Base-by-base conservation (phyloP, 2,329 filamentous ascomycete genomes). In the Leptographium wingfieldii region DNA sequence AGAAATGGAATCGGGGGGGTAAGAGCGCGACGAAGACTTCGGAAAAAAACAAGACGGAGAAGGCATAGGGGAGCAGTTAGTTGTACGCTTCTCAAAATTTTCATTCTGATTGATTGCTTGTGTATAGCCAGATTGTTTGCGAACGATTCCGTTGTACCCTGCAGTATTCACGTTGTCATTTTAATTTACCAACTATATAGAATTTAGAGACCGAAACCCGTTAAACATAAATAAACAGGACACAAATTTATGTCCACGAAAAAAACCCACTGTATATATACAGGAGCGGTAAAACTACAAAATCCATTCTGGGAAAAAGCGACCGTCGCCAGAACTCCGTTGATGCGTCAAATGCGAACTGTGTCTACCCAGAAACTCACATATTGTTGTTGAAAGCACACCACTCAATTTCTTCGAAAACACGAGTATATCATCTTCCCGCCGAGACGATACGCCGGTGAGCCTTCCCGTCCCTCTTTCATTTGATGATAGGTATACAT, bases 311-410 rank as follows among this genome's bases (percentile, higher is more conserved):
- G 1, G 19, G 22, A 19, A 19, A 46, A 46, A 46, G 7, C 43
- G 19, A 46, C 19, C 43, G 12, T n/a, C 43, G 19, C 48, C 48
- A 14, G 27, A 51, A 51, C 48, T 51, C 48, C 48, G 27, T 51
- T 27, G 25, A 29, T 51, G 48, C 25, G 22, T 27, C 11, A 29
- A 29, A 55, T 14, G 16, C 6, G 5, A 35, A 22, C 7, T 38
- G 31, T 22, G 22, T 16, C 6, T 19, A 19, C 14, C 14, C 31
- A 38, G 22, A 16, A 10, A 38, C 22, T 12, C 31, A 38, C 16
- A 63, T 64, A 74, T 78, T 55, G 77, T 78, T 55, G 77, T 81
- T 48, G 67, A 76, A 61, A 64, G 10, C 66, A 81, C 69, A 71
- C 22, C 67, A 3, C 9, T 55, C 12, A 19, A 16, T 27, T n/a